These are phyloP conservation scores for Penicillium sp. DNA, from an alignment of 2,329 filamentous ascomycete genomes.

Conservation along the genomic window DNA sequence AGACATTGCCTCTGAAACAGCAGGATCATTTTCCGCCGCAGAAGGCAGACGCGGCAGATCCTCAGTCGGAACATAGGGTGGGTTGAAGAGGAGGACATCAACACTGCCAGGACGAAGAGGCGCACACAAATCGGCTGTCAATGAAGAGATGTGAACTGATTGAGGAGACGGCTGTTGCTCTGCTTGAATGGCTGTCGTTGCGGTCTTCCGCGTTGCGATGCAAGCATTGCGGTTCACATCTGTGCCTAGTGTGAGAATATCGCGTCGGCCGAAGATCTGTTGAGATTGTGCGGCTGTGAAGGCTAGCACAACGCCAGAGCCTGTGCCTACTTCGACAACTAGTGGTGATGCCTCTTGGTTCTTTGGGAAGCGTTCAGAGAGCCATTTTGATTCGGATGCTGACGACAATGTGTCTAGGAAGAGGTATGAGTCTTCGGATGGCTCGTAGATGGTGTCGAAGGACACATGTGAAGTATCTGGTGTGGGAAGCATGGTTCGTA, in stretches of 20 bases:
- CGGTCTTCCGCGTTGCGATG: conserved; percentile 69
- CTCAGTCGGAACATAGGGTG: conserved; percentile 89
- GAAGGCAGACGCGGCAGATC: conserved; percentile 61
- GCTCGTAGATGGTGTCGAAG: conserved; percentile 88
- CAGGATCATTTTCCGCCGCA: conserved; percentile 21
- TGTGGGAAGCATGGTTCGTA: conserved; percentile 74
- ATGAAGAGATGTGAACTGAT: conserved; percentile 63
- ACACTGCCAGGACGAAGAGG: conserved; percentile 61
- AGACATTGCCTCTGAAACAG: conserved; percentile 30
- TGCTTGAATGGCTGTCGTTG: conserved; percentile 50
- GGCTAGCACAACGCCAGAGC: conserved; percentile 89
- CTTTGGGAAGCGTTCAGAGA: conserved; percentile 60
- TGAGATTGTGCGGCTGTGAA: conserved; percentile 77
- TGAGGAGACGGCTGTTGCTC: conserved; percentile 30
- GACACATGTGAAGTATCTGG: conserved; percentile 89
- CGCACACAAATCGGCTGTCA: conserved; percentile 68
- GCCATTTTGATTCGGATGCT: conserved; percentile 65
- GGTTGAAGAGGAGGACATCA: conserved; percentile 93
- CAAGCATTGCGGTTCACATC: conserved; percentile 89
- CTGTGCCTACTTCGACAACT: conserved; percentile 82
- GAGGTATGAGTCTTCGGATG: conserved; percentile 92
- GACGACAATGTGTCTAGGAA: conserved; percentile 88
- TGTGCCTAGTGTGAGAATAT: conserved; percentile 71
- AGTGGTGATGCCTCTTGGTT: conserved; percentile 50
- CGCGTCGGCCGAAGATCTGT: conserved; percentile 68